These are phyloP conservation scores for Sporothrix humicola DNA, from an alignment of 2,329 filamentous ascomycete genomes.

Conservation along the genomic window DNA sequence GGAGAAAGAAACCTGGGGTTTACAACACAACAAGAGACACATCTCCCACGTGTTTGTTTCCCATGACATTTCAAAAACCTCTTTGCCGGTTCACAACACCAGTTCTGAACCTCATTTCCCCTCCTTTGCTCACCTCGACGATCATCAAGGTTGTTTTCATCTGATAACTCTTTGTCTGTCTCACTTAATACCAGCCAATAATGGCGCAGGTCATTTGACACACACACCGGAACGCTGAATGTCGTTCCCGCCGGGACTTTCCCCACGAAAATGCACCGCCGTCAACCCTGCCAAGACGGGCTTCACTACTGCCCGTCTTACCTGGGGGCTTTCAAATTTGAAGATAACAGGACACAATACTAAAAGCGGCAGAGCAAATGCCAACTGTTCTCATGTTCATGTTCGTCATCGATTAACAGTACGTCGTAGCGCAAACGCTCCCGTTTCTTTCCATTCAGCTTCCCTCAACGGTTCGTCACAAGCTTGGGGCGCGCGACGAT, in stretches of 20 bases:
- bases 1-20: no score
- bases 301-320: constrained; percentile 6
- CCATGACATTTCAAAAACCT: no score
- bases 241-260: constrained; percentile 3
- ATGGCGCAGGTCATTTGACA: constrained; percentile 1
- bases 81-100: no score
- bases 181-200: background rate
- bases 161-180: background rate
- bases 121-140: background rate
- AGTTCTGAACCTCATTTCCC: no score
- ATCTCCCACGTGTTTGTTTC: no score
- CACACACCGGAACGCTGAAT: background rate
- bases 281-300: background rate
- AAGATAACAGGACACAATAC: no score
- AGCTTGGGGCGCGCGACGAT: background rate
- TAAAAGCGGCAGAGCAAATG: background rate
- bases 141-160: background rate
- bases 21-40: no score
- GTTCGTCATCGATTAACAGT: background rate
- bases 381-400: background rate
- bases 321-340: background rate
- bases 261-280: constrained; percentile 23
- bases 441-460: background rate
- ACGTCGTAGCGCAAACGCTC: background rate
- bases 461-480: background rate